These are phyloP conservation scores for Penstemon barbatus DNA, from an alignment of 257 asterid genomes.

Conservation along the genomic window DNA sequence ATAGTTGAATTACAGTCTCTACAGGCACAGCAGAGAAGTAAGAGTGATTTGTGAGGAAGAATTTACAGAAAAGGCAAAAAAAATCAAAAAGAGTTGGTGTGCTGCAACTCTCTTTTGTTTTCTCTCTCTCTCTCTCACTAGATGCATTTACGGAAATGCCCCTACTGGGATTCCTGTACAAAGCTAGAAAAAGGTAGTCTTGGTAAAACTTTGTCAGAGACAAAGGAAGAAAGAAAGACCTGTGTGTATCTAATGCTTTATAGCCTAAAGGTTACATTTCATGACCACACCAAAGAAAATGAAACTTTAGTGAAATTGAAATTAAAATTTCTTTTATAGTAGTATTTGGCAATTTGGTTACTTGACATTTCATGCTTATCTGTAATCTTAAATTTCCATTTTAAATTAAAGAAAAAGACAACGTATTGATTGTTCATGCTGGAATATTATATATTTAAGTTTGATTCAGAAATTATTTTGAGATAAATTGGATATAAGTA, in stretches of 20 bases:
- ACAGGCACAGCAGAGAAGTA: conserved; percentile 8
- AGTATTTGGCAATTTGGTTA: background rate
- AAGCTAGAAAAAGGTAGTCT: conserved; percentile 14
- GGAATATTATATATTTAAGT: background rate
- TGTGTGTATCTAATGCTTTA: conserved; percentile 23
- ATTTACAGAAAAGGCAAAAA: conserved; percentile 3
- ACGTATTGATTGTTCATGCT: background rate
- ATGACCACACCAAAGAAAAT: conserved; percentile 16
- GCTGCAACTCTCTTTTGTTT: conserved; percentile 5
- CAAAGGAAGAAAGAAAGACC: conserved; percentile 6
- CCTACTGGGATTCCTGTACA: conserved; percentile 26
- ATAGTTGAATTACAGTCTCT: conserved; percentile 18
- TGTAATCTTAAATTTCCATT: conserved; percentile 1
- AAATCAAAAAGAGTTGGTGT: background rate
- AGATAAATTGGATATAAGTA: no score
- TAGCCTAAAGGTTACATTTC: conserved; percentile 22
- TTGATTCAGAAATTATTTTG: no score
- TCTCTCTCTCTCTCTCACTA: conserved; percentile 5
- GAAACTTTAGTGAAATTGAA: conserved; percentile 17
- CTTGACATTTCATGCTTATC: conserved; percentile 4
- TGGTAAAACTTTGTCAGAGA: conserved; percentile 34
- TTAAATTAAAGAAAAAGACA: background rate
- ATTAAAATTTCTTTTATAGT: background rate
- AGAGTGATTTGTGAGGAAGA: conserved; percentile 26
- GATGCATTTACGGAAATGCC: conserved; percentile 26